phyloP scores from a whole-genome alignment of 345 rosid genomes.

The Moricandia arvensis region DNA sequence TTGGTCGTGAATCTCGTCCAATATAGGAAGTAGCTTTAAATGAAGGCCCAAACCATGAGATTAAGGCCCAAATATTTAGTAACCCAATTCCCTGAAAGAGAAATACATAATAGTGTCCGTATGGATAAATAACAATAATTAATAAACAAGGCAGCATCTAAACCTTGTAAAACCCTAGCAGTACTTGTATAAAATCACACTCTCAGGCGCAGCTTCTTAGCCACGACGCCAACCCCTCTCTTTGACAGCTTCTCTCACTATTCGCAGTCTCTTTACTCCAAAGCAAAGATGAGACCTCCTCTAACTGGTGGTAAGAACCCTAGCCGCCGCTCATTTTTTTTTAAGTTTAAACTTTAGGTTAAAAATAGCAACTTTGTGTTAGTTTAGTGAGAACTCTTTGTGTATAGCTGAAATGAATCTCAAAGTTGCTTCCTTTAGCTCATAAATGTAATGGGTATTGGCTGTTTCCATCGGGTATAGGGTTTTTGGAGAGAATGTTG shows the following conservation, averaged over 20 bases:
- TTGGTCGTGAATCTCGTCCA: too few species aligned
- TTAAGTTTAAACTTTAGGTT: background rate
- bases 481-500: background rate
- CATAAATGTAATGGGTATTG: background rate
- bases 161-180: constrained; percentile 36
- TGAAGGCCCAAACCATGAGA: background rate
- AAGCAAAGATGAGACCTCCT: constrained; percentile 39
- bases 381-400: background rate
- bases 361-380: background rate
- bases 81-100: background rate
- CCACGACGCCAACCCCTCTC: background rate
- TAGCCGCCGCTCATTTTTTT: constrained; percentile 17
- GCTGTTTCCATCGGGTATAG: too few species aligned
- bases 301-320: constrained; percentile 37
- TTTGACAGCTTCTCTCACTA: background rate
- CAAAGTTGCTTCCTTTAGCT: background rate
- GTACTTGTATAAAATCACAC: constrained; percentile 23
- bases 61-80: background rate
- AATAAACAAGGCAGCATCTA: background rate
- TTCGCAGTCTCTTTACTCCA: background rate
- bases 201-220: constrained; percentile 5
- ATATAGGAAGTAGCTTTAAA: too few species aligned
- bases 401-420: background rate
- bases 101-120: background rate
- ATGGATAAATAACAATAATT: constrained; percentile 1